A percentile compares a stretch with the other conserved stretches of the same genome.
Conservation (phyloP, 176 grass and related monocot genomes). For the Saccharum officinarum region DNA sequence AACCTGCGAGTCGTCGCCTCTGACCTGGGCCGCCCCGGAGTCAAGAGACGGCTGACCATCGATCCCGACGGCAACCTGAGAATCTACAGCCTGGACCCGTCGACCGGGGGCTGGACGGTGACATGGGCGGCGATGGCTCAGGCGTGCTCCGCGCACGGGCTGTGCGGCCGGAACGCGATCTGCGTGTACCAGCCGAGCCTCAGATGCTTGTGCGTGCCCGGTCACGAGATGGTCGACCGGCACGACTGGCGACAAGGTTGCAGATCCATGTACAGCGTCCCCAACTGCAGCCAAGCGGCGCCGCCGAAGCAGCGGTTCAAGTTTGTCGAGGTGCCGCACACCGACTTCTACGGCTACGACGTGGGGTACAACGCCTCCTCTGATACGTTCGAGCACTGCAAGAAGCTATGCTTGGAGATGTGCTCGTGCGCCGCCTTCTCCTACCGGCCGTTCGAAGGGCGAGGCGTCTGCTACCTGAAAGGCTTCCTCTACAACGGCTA, state of each 20-base stretch:
- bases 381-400: slow-evolving; percentile 39
- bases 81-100: slow-evolving; percentile 59
- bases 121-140: slow-evolving; percentile 41
- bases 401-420: slow-evolving; percentile 8
- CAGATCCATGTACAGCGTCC: slow-evolving; percentile 22
- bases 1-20: slow-evolving; percentile 9
- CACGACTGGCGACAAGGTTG: slow-evolving; percentile 54
- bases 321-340: slow-evolving; percentile 23
- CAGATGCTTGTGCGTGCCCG: slow-evolving; percentile 47
- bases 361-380: background rate
- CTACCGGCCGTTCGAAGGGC: slow-evolving; percentile 24
- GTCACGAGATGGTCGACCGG: slow-evolving; percentile 43
- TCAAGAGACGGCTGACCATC: slow-evolving; percentile 57
- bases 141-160: slow-evolving; percentile 43
- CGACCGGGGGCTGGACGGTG: slow-evolving; percentile 30
- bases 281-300: slow-evolving; percentile 6
- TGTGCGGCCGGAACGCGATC: slow-evolving; percentile 61
- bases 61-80: slow-evolving; percentile 49
- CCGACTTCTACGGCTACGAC: slow-evolving; percentile 62
- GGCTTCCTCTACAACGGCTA: slow-evolving; percentile 54
- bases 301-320: background rate
- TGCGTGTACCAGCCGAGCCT: slow-evolving; percentile 32
- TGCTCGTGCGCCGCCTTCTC: slow-evolving; percentile 51
- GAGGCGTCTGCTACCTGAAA: slow-evolving; percentile 36
- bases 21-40: slow-evolving; percentile 21